These are phyloP conservation scores for Bretschneidera sinensis DNA, from an alignment of 345 rosid genomes.

Conservation along the genomic window DNA sequence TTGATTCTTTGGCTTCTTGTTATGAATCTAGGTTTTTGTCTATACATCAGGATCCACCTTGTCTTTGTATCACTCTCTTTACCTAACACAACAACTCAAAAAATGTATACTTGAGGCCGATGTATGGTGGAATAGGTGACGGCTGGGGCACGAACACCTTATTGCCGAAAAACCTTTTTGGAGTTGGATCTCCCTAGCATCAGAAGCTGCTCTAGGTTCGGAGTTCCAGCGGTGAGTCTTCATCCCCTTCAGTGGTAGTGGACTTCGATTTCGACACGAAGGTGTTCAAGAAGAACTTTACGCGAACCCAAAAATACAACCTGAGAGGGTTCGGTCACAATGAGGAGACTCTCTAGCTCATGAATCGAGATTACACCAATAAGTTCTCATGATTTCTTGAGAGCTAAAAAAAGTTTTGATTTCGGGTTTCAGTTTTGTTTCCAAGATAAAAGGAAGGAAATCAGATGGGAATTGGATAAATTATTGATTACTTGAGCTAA, in stretches of 20 bases:
- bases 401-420: background rate
- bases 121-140: too few relatives aligned
- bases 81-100: too few relatives aligned
- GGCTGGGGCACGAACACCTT: conserved; percentile 30
- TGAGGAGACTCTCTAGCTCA: conserved; percentile 81
- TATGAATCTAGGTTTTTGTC: too few relatives aligned
- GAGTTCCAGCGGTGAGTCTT: conserved; percentile 42
- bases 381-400: conserved; percentile 10
- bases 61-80: too few relatives aligned
- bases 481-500: background rate
- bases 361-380: conserved; percentile 85
- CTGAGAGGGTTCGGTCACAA: conserved; percentile 80
- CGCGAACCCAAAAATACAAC: conserved; percentile 78
- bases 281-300: conserved; percentile 69
- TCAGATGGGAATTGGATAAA: background rate
- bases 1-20: too few relatives aligned
- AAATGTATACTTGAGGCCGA: too few relatives aligned
- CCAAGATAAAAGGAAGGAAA: too few relatives aligned
- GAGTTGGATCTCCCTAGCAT: conserved; percentile 25
- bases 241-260: too few relatives aligned
- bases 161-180: conserved; percentile 22
- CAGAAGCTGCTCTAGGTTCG: conserved; percentile 43
- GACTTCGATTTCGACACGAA: conserved; percentile 76
- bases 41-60: too few relatives aligned
- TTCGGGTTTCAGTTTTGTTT: too few relatives aligned